phyloP scores from a whole-genome alignment of 768 basidiomycete species.

The Macrocybe gigantea region DNA sequence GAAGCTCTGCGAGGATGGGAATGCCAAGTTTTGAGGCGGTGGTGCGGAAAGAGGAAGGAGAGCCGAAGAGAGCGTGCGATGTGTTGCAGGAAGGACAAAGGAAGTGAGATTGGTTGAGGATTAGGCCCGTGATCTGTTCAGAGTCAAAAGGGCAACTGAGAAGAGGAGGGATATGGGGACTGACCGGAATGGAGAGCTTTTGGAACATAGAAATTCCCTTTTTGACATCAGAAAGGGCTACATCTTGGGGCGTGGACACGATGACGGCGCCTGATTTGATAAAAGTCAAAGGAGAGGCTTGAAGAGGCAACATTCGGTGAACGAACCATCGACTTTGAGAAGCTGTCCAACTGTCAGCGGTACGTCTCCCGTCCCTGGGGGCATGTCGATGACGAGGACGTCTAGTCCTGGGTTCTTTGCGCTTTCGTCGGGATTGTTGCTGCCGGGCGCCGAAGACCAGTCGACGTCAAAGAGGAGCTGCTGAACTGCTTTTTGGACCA shows the following conservation, averaged over 20 bases:
- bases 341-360: constrained; percentile 88
- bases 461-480: constrained; percentile 95
- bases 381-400: constrained; percentile 90
- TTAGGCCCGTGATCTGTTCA: constrained; percentile 71
- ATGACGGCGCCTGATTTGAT: constrained; percentile 71
- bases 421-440: constrained; percentile 2
- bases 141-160: not conserved
- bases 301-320: constrained; percentile 10
- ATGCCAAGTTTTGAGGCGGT: constrained; percentile 54
- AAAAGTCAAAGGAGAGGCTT: constrained; percentile 4
- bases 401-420: constrained; percentile 48
- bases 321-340: constrained; percentile 74
- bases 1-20: constrained; percentile 72
- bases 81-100: constrained; percentile 68
- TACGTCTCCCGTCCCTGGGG: constrained; percentile 96
- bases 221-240: constrained; percentile 85
- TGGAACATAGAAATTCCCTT: constrained; percentile 92
- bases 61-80: constrained; percentile 65
- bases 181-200: constrained; percentile 82
- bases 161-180: constrained; percentile 14
- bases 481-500: constrained; percentile 98
- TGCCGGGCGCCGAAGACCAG: constrained; percentile 50
- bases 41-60: constrained; percentile 54
- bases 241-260: constrained; percentile 93
- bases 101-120: constrained; percentile 88